A percentile compares a stretch with the other conserved stretches of the same genome.
Conservation (phyloP, 2,329 filamentous ascomycete species). For the Mariannaea elegans region DNA sequence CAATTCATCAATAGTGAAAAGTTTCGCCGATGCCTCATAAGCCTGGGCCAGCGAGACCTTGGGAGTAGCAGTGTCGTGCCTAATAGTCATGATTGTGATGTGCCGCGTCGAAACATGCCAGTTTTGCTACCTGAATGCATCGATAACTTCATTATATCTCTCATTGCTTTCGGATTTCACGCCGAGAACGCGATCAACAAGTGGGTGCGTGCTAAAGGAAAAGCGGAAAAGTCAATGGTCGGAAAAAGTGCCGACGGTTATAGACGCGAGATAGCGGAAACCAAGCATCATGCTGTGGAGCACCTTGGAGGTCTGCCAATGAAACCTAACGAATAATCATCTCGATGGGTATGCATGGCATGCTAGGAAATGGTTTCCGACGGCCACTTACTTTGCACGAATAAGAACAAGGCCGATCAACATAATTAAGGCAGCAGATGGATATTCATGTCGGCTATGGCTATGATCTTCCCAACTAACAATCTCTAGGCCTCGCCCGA, state of each 20-base stretch:
- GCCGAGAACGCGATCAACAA: neutral
- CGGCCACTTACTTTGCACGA: neutral
- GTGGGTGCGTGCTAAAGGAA: neutral
- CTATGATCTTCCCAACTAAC: neutral
- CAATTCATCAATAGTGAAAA: conserved; percentile 34
- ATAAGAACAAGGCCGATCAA: neutral
- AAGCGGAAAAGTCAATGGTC: conserved; percentile 10
- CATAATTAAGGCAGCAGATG: neutral
- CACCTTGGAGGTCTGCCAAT: neutral
- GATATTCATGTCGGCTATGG: neutral
- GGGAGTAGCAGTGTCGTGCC: conserved; percentile 29
- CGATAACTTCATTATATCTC: conserved; percentile 10
- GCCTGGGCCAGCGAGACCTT: conserved; percentile 16
- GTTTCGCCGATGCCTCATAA: conserved; percentile 21
- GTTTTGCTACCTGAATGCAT: neutral
- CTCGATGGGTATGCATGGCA: neutral
- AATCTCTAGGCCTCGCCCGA: neutral
- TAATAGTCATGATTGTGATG: conserved; percentile 37
- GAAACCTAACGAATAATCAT: neutral
- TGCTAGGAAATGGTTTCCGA: neutral
- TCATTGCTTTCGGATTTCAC: conserved; percentile 1
- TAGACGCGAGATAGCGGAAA: neutral
- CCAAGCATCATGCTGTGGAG: neutral
- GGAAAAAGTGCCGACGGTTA: neutral
- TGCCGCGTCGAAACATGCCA: neutral